Evolutionary conservation across 495 filamentous ascomycete species (phyloP).

Genomic region (Penicillium daleae): DNA sequence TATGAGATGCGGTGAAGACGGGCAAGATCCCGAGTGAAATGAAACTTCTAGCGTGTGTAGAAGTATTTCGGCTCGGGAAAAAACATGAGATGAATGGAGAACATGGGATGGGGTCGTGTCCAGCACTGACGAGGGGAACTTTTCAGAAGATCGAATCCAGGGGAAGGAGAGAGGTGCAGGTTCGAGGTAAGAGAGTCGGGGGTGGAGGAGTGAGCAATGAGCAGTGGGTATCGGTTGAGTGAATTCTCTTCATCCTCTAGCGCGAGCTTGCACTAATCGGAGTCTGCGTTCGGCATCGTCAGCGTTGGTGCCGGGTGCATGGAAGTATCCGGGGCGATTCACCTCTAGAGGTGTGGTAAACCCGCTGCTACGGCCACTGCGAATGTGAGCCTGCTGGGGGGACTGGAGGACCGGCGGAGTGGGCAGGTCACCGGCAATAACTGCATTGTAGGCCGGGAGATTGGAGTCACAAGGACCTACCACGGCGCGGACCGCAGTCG

Average conservation of each 20-base stretch:
- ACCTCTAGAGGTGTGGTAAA: conserved; percentile 38
- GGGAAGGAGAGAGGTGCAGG: not conserved
- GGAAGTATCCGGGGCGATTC: conserved; percentile 36
- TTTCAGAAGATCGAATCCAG: not conserved
- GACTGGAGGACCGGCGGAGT: conserved; percentile 38
- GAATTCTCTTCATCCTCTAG: conserved; percentile 26
- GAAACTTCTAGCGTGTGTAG: not conserved
- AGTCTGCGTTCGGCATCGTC: conserved; percentile 47
- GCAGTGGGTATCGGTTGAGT: not conserved
- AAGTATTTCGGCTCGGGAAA: not conserved
- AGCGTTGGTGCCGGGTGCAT: conserved; percentile 31
- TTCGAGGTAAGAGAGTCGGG: not conserved
- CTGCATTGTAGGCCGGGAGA: conserved; percentile 58
- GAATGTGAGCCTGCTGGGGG: conserved; percentile 47
- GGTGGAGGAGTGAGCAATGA: not conserved
- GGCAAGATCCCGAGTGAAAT: not conserved
- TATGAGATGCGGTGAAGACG: conserved; percentile 1
- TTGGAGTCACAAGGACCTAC: conserved; percentile 51
- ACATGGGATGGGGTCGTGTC: conserved; percentile 12
- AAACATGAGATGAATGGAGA: not conserved
- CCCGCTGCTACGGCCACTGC: conserved; percentile 37
- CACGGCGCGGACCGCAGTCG: conserved; percentile 69
- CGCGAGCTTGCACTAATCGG: conserved; percentile 46
- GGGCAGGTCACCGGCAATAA: conserved; percentile 40
- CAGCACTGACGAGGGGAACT: conserved; percentile 22